Base-by-base conservation (phyloP, 257 asterid species). In the Avicennia marina region DNA sequence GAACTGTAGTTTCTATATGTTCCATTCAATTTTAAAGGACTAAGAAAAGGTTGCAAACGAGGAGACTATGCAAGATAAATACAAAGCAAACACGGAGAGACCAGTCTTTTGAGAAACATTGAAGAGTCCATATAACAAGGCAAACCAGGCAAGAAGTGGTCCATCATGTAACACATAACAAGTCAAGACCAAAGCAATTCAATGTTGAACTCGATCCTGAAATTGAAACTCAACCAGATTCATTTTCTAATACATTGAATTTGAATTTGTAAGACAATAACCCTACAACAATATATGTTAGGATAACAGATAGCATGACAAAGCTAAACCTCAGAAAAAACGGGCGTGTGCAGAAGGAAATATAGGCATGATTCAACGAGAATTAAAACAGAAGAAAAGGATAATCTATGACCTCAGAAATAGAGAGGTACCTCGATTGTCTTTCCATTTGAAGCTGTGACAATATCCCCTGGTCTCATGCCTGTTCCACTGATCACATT, bases 401-500 rank as follows among this genome's bases (percentile, higher is more conserved):
- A 29, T 29, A 29, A 29, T 4, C 8, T 8, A 29, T 29, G 8
- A 29, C 8, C 8, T 29, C 1, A 29, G 34, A 29, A 29, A 29
- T 29, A 4, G 1, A 29, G 0, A 29, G 8, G 34, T 58, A 89
- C 97, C 95, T 90, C 97, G 45, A 90, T 84, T 27, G 97, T 87
- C 75, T 90, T 90, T 46, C 97, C 97, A 67, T 90, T 90, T 62
- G 97, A 86, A 43, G 95, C 97, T 9, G 97, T 90, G 65, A 90
- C 45, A 29, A 90, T 53, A 58, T 90, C 97, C 46, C 97, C 96
- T 36, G 96, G 96, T 55, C 96, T 81, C 95, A 90, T 90, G 34
- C 97, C 97, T 22, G 95, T 80, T 44, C 97, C 97, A 65, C 96
- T 90, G 38, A 90, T 90, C 97, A 90, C 84, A 75, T 90, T 90